Conservation (phyloP, 2,329 filamentous ascomycete genomes). For the Nemania sp. region DNA sequence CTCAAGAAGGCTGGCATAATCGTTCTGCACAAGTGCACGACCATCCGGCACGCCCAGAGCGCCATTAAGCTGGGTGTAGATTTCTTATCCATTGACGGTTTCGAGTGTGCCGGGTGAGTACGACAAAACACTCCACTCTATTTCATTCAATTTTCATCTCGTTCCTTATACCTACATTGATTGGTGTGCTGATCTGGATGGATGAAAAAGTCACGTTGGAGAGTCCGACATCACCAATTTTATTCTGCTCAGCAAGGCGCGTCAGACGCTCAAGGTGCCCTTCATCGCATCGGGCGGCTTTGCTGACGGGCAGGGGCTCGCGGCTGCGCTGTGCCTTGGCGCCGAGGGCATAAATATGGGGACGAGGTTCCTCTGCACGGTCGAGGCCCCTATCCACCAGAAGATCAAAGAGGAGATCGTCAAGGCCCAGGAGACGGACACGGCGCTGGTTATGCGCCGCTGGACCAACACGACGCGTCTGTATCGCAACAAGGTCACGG, state of each 20-base stretch:
- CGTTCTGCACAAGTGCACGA: constrained; percentile 97
- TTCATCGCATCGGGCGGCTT: constrained; percentile 98
- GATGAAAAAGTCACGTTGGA: constrained; percentile 66
- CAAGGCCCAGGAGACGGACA: constrained; percentile 85
- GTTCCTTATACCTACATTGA: constrained; percentile 10
- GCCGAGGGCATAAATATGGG: constrained; percentile 98
- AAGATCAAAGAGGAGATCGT: constrained; percentile 97
- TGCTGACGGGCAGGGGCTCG: constrained; percentile 90
- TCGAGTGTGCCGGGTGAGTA: constrained; percentile 82
- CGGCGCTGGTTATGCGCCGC: constrained; percentile 80
- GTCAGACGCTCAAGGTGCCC: constrained; percentile 81
- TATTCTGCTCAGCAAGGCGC: constrained; percentile 81
- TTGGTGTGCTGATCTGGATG: constrained; percentile 16
- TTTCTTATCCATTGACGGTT: constrained; percentile 95
- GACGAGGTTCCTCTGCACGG: constrained; percentile 94
- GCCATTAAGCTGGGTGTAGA: constrained; percentile 95
- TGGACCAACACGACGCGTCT: constrained; percentile 93
- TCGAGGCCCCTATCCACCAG: constrained; percentile 87
- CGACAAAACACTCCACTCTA: neutral
- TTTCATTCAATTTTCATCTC: neutral
- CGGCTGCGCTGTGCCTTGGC: constrained; percentile 85
- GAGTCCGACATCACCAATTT: constrained; percentile 90
- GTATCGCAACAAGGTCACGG: constrained; percentile 87
- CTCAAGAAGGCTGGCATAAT: constrained; percentile 79
- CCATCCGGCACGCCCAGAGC: constrained; percentile 88